Conservation (phyloP, 257 asterid species). For the Anisodus tanguticus region DNA sequence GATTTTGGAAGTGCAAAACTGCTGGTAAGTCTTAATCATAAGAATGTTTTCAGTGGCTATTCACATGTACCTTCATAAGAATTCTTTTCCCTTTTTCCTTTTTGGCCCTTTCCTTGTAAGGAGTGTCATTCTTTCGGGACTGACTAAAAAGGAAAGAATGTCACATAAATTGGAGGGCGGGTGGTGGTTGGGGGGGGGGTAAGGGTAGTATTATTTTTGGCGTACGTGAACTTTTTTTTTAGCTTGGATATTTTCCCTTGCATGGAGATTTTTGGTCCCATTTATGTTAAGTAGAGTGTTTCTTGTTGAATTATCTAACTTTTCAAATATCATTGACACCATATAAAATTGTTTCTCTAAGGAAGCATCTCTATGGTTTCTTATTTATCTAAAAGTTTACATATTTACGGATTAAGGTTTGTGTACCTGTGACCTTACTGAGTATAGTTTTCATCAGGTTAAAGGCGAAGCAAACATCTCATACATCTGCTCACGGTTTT, state of each 20-base stretch:
- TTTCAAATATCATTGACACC: background rate
- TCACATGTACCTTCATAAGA: background rate
- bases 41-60: background rate
- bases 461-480: constrained; percentile 93
- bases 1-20: constrained; percentile 99
- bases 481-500: constrained; percentile 90
- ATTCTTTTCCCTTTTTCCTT: background rate
- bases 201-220: no score
- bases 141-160: no score
- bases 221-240: no score
- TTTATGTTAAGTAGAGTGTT: background rate
- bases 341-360: background rate
- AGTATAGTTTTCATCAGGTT: constrained; percentile 47
- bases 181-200: no score
- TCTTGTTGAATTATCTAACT: background rate
- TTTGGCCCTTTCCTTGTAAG: background rate
- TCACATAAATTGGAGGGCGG: no score
- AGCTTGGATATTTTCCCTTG: background rate
- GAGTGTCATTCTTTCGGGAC: background rate
- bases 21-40: constrained; percentile 56
- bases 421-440: background rate
- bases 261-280: background rate
- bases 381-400: background rate
- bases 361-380: background rate
- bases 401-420: background rate